Evolutionary conservation across 2,329 filamentous ascomycete species (phyloP), one percentile per base, ranked within the genome.

Genomic region (Diaporthe vexans): DNA sequence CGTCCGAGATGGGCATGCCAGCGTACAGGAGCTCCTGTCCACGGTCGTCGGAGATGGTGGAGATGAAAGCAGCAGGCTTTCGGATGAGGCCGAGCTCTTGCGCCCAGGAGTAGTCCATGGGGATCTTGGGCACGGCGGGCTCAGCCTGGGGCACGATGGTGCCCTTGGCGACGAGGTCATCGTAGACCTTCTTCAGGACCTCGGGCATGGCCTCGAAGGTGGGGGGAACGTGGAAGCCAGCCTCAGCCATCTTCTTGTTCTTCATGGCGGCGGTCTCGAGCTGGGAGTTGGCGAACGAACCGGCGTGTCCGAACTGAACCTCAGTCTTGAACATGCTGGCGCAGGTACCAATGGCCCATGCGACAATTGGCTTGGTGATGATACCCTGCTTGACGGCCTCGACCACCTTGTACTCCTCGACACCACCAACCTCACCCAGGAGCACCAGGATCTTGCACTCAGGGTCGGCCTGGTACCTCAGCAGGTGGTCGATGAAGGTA

Each of bases 291-390:
- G 97, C 97, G 80, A 98, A 98, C 72, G 97, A 95, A 87, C 97
- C 97, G 81, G 97, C 97, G 89, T 99, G 97, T 82, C 97, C 97
- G 88, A 99, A 99, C 87, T 99, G 97, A 59, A 99, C 97, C 89
- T 99, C 97, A 54, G 97, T 99, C 93, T 98, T 98, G 90, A 99
- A 97, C 95, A 99, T 97, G 91, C 94, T 96, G 77, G 97, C 97
- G 86, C 97, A 98, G 81, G 97, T 99, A 89, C 97, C 97, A 82
- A 99, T 99, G 79, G 97, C 97, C 97, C 97, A 99, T 57, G 97
- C 97, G 76, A 99, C 95, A 82, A 99, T 97, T 81, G 97, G 97
- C 92, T 99, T 99, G 84, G 93, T 99, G 85, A 99, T 98, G 83
- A 91, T 86, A 81, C 97, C 97, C 78, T 94, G 90, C 92, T 98